phyloP scores from a whole-genome alignment of 257 asterid genomes.

The Voacanga thouarsii region DNA sequence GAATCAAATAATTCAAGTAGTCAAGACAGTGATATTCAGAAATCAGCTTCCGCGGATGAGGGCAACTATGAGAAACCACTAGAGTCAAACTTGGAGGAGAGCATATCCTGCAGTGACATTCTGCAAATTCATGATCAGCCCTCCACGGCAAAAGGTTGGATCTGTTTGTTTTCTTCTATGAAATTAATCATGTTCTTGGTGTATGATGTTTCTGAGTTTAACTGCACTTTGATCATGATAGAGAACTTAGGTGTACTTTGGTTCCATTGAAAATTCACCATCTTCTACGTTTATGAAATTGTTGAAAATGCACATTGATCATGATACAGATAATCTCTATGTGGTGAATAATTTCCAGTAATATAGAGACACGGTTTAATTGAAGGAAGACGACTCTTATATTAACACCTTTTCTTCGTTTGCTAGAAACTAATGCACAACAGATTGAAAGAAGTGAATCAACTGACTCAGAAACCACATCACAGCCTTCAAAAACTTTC shows the following conservation, averaged over 20 bases:
- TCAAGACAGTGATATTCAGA: conserved; percentile 21
- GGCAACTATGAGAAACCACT: conserved; percentile 3
- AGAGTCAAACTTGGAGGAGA: conserved; percentile 24
- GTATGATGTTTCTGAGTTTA: not conserved
- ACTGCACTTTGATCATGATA: not conserved
- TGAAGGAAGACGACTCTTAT: not conserved
- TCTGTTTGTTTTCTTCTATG: conserved; percentile 14
- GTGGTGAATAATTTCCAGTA: not conserved
- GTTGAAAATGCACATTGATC: not conserved
- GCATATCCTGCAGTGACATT: not conserved
- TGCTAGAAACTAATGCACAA: conserved; percentile 22
- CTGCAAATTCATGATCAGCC: conserved; percentile 30
- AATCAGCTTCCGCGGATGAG: conserved; percentile 4
- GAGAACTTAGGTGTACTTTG: not conserved
- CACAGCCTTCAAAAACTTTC: conserved; percentile 13
- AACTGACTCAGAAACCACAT: conserved; percentile 3
- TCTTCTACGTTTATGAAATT: not conserved
- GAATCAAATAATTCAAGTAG: conserved; percentile 16
- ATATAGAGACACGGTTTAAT: not conserved
- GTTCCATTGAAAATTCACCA: not conserved
- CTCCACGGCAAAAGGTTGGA: conserved; percentile 28
- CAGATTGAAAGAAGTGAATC: conserved; percentile 24
- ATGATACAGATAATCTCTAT: not conserved
- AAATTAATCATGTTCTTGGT: not conserved
- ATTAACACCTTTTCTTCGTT: conserved; percentile 6